Percentiles rank a stretch among this genome's conserved stretches.
Evolutionary conservation across 75 land plant genomes (phyloP).

Genomic region (Selaginella tamariscina): DNA sequence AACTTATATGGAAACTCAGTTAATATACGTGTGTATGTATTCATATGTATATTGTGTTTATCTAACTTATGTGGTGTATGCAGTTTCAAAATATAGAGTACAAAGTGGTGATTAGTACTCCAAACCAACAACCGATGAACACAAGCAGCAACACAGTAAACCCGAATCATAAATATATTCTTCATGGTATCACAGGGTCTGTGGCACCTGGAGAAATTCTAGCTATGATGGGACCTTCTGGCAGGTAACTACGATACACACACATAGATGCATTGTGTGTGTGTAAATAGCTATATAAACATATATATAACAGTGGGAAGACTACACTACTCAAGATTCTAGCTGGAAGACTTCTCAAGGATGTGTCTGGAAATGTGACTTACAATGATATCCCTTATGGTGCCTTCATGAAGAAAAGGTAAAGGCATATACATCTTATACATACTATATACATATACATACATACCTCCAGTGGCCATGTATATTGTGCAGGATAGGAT

Average conservation of each 20-base stretch:
- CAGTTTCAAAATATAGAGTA: constrained; percentile 87
- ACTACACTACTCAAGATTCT: constrained; percentile 69
- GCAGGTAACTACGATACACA: too few species aligned
- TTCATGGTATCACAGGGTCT: constrained; percentile 83
- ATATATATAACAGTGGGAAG: too few species aligned
- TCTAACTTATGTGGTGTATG: neutral
- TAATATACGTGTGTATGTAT: neutral
- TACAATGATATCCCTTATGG: constrained; percentile 71
- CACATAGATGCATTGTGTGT: too few species aligned
- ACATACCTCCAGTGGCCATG: neutral
- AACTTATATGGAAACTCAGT: neutral
- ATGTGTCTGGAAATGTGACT: constrained; percentile 52
- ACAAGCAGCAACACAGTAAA: constrained; percentile 24
- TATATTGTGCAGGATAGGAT: constrained; percentile 71
- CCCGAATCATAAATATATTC: constrained; percentile 43
- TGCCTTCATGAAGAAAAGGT: constrained; percentile 79
- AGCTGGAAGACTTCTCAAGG: constrained; percentile 56
- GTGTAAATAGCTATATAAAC: too few species aligned
- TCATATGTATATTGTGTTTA: neutral
- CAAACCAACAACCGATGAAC: constrained; percentile 22
- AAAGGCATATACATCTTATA: neutral
- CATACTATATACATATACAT: neutral
- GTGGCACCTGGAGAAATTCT: constrained; percentile 79
- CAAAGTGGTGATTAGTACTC: constrained; percentile 24
- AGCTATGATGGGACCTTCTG: constrained; percentile 95